A percentile compares a stretch with the other conserved stretches of the same genome.
Evolutionary conservation across 768 basidiomycete species (phyloP).

Genomic region (Panaeolus cyanescens): DNA sequence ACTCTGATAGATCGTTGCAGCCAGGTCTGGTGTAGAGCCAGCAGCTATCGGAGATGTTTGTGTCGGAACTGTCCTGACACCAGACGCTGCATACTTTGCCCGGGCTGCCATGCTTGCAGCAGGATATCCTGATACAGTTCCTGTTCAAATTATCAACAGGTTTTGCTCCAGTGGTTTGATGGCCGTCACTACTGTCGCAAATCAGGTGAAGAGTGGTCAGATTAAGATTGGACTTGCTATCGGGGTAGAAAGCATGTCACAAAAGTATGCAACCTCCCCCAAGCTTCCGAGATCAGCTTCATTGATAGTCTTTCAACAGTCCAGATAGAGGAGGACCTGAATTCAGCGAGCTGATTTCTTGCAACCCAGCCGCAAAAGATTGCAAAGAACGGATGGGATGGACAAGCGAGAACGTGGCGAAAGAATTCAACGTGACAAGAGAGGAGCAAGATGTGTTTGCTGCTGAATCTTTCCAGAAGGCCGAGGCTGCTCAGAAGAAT

Average conservation of each 20-base stretch:
- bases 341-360: slow-evolving; percentile 63
- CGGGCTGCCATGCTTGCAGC: slow-evolving; percentile 77
- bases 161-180: slow-evolving; percentile 89
- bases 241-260: slow-evolving; percentile 88
- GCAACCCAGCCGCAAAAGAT: slow-evolving; percentile 57
- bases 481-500: slow-evolving; percentile 69
- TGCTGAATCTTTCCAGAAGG: slow-evolving; percentile 75
- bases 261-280: slow-evolving; percentile 50
- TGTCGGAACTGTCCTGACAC: slow-evolving; percentile 75
- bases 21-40: slow-evolving; percentile 61
- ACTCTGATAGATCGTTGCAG: slow-evolving; percentile 53
- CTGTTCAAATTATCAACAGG: slow-evolving; percentile 74
- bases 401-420: slow-evolving; percentile 87
- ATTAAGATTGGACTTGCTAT: slow-evolving; percentile 80
- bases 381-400: slow-evolving; percentile 81
- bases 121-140: slow-evolving; percentile 77
- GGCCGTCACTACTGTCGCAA: slow-evolving; percentile 76
- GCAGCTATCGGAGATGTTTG: slow-evolving; percentile 73
- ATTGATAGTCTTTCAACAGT: too few relatives aligned
- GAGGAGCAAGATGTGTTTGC: slow-evolving; percentile 78
- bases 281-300: neutral
- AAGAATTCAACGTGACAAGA: slow-evolving; percentile 69
- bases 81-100: slow-evolving; percentile 67
- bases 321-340: slow-evolving; percentile 63
- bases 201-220: slow-evolving; percentile 76